Base-by-base conservation (phyloP, 1,139 yeast species). In the Suhomyces bolitotheri region DNA sequence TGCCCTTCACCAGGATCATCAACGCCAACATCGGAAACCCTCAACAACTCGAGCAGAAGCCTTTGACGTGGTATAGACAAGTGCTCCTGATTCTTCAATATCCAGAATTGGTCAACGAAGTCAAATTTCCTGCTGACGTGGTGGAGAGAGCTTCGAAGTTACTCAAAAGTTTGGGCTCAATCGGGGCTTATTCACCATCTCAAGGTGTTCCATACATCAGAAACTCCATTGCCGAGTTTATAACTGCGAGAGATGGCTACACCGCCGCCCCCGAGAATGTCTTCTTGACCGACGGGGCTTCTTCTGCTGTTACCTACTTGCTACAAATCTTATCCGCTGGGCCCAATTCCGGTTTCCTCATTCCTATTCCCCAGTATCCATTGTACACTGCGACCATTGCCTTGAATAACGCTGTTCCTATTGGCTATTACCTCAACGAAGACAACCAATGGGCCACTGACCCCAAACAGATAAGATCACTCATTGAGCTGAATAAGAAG, bases 331-430 rank as follows among this genome's bases (percentile, higher is more conserved):
- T 92, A 21, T 73, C 94, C 3, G 62, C 73, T 25, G 85, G 86
- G 36, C 73, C 74, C 16, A 63, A 78, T 38, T 73, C 90, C 4
- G 97, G 97, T 16, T 89, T 89, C 47, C 67, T 92, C 63, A 89
- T 92, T 47, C 98, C 98, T 23, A 90, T 92, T 48, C 98, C 98
- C 10, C 98, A 92, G 64, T 92, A 94, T 58, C 98, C 98, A 4
- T 73, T 94, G 43, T 92, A 92, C 65, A 88, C 97, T 5, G 97
- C 98, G 12, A 73, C 96, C 5, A 73, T 94, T 52, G 83, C 96
- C 3, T 71, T 92, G 51, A 83, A 83, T 54, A 78, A 85, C 52
- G 80, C 96, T 11, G 76, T 80, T 22, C 85, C 95, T 7, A 71
- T 92, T 35, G 95, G 96, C n/a, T 94, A 92, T 63, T 87, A 76